Percentiles rank a stretch among this genome's conserved stretches.
Conservation (phyloP, 768 basidiomycete genomes). For the Amanita rubescens region DNA sequence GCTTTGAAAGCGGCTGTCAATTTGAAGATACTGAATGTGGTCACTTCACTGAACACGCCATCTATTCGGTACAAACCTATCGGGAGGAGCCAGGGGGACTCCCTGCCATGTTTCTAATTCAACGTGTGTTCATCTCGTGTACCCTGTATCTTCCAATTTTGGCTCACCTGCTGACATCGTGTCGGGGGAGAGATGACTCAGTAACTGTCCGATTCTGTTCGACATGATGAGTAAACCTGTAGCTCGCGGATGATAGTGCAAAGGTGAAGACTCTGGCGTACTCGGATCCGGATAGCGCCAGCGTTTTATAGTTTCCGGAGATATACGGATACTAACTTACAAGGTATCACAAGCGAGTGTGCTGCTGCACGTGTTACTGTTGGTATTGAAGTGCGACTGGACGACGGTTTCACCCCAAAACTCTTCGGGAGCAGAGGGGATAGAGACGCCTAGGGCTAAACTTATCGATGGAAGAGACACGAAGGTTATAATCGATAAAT, state of each 20-base stretch:
- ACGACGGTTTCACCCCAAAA: neutral
- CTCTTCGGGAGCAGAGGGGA: constrained; percentile 8
- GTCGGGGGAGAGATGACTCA: constrained; percentile 40
- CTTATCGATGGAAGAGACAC: neutral
- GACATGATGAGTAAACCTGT: constrained; percentile 32
- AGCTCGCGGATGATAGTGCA: neutral
- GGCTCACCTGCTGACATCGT: constrained; percentile 48
- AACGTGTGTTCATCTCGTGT: constrained; percentile 10
- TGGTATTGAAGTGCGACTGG: neutral
- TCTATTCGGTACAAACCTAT: constrained; percentile 44
- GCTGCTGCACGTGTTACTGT: neutral
- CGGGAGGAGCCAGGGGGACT: constrained; percentile 80
- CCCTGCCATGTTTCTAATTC: constrained; percentile 61
- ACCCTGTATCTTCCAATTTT: constrained; percentile 5
- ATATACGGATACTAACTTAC: neutral
- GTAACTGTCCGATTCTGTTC: constrained; percentile 52
- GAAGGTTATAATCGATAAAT: neutral
- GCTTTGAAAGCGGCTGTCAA: constrained; percentile 85
- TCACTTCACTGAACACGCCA: neutral
- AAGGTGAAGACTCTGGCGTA: neutral
- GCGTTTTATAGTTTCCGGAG: neutral
- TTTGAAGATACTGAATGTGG: constrained; percentile 68
- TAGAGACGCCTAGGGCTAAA: neutral
- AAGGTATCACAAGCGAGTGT: neutral
- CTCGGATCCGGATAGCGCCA: neutral